Base-by-base conservation (phyloP, 305 asterid genomes). In the Lippia alba region DNA sequence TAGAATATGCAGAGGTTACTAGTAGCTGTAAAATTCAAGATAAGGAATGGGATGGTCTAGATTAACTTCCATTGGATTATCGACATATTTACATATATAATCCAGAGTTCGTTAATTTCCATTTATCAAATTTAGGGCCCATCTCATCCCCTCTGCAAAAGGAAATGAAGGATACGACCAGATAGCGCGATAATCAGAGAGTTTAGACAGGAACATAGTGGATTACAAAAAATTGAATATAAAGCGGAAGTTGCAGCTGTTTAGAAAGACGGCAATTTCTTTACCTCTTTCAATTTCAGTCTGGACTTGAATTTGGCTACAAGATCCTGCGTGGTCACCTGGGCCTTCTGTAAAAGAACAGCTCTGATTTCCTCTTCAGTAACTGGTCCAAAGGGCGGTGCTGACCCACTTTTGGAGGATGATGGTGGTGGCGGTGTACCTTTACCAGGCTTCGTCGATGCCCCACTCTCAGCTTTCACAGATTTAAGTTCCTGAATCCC, bases 291-390 rank as follows among this genome's bases (percentile, higher is more conserved):
- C 12, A 78, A 67, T 79, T 84, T 94, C 49, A 94, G 81, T 68
- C 99, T 89, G 59, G 97, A 86, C 81, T 74, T 94, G 82, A 94
- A 94, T 77, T 86, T 91, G 75, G 87, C 89, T 59, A 91, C 97
- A 46, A 94, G 97, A 78, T 94, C 97, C 83, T 88, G 95, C 8
- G 99, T 91, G 34, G 99, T 94, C 64, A 94, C 90, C 44, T 86
- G 91, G 46, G 79, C 81, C 75, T 79, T 86, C 79, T 85, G 96
- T 75, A 81, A 33, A 30, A 94, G 71, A 50, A 94, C 94, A 55
- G 90, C 94, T 83, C 92, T 85, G 48, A 94, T 94, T 82, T 94
- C 99, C 0, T 90, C 98, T 83, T 87, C 97, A 20, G 97, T 81
- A 73, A 90, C 97, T 10, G 96, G 96, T 64, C 95, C 96, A 57